Evolutionary conservation across 1,284 basidiomycete species (phyloP).

Genomic region (Meira nashicola): DNA sequence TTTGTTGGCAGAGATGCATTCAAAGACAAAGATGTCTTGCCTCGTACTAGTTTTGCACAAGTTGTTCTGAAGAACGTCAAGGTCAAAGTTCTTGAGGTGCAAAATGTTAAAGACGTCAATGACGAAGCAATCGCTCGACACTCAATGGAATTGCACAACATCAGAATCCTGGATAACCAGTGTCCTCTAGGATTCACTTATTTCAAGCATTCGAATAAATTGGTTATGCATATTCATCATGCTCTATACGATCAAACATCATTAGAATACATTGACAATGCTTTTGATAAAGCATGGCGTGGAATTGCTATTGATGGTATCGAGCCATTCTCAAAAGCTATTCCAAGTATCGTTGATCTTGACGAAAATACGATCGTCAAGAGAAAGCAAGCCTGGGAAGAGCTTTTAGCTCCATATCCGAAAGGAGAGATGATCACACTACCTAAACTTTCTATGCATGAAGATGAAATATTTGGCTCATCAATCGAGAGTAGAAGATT

Average conservation of each 20-base stretch:
- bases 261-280: slow-evolving; percentile 29
- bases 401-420: neutral
- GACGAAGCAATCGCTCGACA: too few species aligned
- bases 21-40: too few species aligned
- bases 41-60: neutral
- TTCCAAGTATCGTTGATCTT: slow-evolving; percentile 31
- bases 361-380: slow-evolving; percentile 16
- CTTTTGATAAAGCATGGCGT: slow-evolving; percentile 23
- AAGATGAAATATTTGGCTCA: too few species aligned
- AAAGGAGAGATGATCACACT: neutral
- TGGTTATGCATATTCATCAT: slow-evolving; percentile 36
- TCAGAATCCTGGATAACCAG: neutral
- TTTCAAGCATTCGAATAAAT: slow-evolving; percentile 9
- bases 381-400: neutral
- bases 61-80: neutral
- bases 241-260: slow-evolving; percentile 42
- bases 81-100: neutral
- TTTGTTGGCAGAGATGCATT: neutral
- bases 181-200: slow-evolving; percentile 25
- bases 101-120: neutral
- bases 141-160: neutral
- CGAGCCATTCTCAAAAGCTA: slow-evolving; percentile 23
- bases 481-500: too few species aligned
- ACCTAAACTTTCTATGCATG: neutral
- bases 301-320: neutral